A percentile compares a stretch with the other conserved stretches of the same genome.
Conservation (phyloP, 1,284 basidiomycete genomes). For the Leucoagaricus sp. region DNA sequence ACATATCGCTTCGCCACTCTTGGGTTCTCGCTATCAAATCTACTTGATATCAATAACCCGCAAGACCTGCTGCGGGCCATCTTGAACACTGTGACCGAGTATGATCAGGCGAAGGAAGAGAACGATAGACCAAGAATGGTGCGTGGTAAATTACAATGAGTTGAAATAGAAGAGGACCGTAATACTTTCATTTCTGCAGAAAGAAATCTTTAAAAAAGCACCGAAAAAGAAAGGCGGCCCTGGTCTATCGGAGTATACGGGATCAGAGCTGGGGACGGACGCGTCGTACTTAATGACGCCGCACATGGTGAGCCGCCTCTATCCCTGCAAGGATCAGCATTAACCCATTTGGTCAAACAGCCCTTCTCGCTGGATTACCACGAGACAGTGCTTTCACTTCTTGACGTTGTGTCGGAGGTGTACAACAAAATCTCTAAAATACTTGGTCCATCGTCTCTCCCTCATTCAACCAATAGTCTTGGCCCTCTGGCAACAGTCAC, state of each 20-base stretch:
- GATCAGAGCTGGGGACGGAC: conserved; percentile 62
- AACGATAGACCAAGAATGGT: conserved; percentile 82
- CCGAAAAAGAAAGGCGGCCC: conserved; percentile 50
- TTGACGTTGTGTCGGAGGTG: conserved; percentile 84
- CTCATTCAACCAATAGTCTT: conserved; percentile 71
- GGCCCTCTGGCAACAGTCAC: conserved; percentile 71
- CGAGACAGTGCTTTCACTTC: conserved; percentile 80
- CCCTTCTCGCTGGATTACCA: conserved; percentile 86
- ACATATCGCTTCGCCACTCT: conserved; percentile 79
- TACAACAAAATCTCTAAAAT: conserved; percentile 83
- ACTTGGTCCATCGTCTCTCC: conserved; percentile 75
- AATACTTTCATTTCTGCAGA: conserved; percentile 34
- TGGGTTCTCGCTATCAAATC: conserved; percentile 79
- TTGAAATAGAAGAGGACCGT: not conserved
- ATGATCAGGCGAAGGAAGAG: conserved; percentile 79
- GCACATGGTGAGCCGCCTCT: conserved; percentile 58
- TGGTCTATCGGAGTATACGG: conserved; percentile 59
- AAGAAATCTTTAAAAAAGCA: conserved; percentile 63
- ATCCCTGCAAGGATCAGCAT: not conserved
- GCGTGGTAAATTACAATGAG: conserved; percentile 20
- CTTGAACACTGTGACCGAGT: conserved; percentile 72
- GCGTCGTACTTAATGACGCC: conserved; percentile 74
- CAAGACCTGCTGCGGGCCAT: conserved; percentile 77
- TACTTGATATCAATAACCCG: conserved; percentile 78
- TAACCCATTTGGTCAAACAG: conserved; percentile 37